A percentile compares a stretch with the other conserved stretches of the same genome.
These are phyloP conservation scores for Oenanthe sinensis DNA, from an alignment of 129 eudicot species.

Conservation along the genomic window DNA sequence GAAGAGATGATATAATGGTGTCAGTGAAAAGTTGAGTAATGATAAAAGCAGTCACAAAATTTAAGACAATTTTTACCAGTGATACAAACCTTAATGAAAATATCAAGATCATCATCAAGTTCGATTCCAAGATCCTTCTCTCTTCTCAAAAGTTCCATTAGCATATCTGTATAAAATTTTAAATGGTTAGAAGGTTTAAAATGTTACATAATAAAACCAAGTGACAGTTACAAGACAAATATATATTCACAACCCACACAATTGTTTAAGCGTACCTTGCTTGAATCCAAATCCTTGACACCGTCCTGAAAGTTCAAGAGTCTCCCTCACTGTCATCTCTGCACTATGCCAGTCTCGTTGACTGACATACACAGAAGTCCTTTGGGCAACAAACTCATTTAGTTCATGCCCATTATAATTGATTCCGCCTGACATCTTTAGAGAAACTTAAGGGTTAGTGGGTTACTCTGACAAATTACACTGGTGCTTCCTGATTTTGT, in stretches of 20 bases:
- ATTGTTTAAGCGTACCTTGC: slow-evolving; percentile 37
- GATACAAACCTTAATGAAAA: slow-evolving; percentile 66
- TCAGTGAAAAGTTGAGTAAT: neutral
- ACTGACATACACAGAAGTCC: slow-evolving; percentile 73
- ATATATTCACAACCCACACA: neutral
- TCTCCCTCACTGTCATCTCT: slow-evolving; percentile 93
- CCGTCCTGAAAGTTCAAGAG: slow-evolving; percentile 67
- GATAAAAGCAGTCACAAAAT: neutral
- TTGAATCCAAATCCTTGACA: slow-evolving; percentile 83
- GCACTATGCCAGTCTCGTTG: slow-evolving; percentile 85
- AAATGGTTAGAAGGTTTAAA: slow-evolving; percentile 11
- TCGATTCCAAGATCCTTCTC: slow-evolving; percentile 60
- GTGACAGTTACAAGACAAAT: neutral
- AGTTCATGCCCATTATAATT: slow-evolving; percentile 71
- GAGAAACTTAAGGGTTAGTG: neutral
- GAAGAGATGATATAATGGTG: slow-evolving; percentile 17
- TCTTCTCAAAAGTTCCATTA: slow-evolving; percentile 83
- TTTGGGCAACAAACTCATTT: slow-evolving; percentile 83
- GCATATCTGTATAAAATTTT: slow-evolving; percentile 48
- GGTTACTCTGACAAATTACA: slow-evolving; percentile 16
- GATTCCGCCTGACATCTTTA: slow-evolving; percentile 68
- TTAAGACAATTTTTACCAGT: slow-evolving; percentile 12
- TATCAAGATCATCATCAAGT: slow-evolving; percentile 86
- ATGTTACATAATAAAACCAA: neutral
- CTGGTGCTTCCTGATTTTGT: slow-evolving; percentile 1